Base-by-base conservation (phyloP, 75 land plant genomes). In the Adiantum capillusveneris region DNA sequence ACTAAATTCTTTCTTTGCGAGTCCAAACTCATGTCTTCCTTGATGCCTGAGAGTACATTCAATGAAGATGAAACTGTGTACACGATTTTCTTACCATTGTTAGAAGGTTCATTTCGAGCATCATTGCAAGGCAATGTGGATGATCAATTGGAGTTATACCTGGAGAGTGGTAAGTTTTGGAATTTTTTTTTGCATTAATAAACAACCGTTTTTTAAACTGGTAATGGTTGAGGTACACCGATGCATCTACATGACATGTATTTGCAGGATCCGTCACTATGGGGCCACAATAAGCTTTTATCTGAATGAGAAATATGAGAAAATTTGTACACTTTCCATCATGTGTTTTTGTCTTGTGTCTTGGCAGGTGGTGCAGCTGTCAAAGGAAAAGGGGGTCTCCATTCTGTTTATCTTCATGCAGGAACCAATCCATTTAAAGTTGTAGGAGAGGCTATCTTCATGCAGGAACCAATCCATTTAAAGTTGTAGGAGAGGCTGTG, bases 101-200 rank as follows among this genome's bases (percentile, higher is more conserved):
- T 87, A 22, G 91, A 87, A 30, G 91, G 91, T 39, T 74, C 45
- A 29, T 84, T 88, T 64, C 75, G 93, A 21, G 76, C 88, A 27
- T 79, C 53, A 31, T 77, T 88, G 22, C 88, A 84, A 55, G 93
- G 93, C 51, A 88, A 84, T 46, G 85, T 70, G 17, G 68, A 69
- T 50, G 71, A 88, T 52, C 73, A 88, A 59, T 18, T 88, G 1
- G 79, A 84, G 66, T 56, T 88, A 34, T 84, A 85, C 77, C 54
- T 88, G 17, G 93, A 88, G 69, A 88, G 93, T 77, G 93, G 91
- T 87, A 67, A 70, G 84, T n/a, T 44, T n/a, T n/a, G n/a, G n/a
- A n/a, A n/a, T n/a, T n/a, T n/a, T n/a, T n/a, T n/a, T n/a, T n/a
- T n/a, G n/a, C n/a, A n/a, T n/a, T n/a, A n/a, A n/a, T n/a, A n/a